Base-by-base conservation (phyloP, 2,329 filamentous ascomycete species). In the Setomelanomma holmii region DNA sequence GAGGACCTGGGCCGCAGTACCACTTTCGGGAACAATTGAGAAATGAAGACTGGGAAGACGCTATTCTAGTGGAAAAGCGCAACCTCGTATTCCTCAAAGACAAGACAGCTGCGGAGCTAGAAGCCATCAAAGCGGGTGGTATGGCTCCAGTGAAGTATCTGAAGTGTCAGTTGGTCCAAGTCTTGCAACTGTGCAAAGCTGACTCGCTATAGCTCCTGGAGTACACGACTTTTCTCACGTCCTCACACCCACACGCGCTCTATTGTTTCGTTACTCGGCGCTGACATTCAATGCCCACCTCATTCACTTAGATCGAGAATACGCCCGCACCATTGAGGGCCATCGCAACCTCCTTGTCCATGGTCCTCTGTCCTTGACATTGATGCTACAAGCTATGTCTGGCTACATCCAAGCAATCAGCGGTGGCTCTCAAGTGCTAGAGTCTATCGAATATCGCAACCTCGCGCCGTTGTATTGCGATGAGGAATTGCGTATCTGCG, bases 261-360 rank as follows among this genome's bases (percentile, higher is more conserved):
- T 97, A 4, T 85, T 99, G 47, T 96, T 96, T 77, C 86, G 93
- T 52, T 98, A 93, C 79, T 95, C 89, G 17, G 92, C 92, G 16
- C 59, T 84, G 27, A 93, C 90, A 2, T 93, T 91, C 79, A 99
- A 99, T 74, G 91, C 91, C 1, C 95, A 99, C 75, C 81, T 84
- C 14, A 97, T 99, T 63, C 95, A 99, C 76, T 81, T 96, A 19
- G 90, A 97, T 72, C 83, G 82, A 1, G 69, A 81, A 38, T 96
- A 91, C 75, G 87, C 86, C 45, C 82, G 82, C 34, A 78, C 84
- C 11, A 78, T 87, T 11, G 95, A 98, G 73, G 89, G 89, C 10
- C 87, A 96, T 71, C 82, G 82, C 4, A 84, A 87, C 54, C 79
- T 91, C 21, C 82, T 98, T 14, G 90, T 98, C 49, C 95, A 98